These are phyloP conservation scores for Pilatotrama ljubarskyi DNA, from an alignment of 768 basidiomycete genomes.

Conservation along the genomic window DNA sequence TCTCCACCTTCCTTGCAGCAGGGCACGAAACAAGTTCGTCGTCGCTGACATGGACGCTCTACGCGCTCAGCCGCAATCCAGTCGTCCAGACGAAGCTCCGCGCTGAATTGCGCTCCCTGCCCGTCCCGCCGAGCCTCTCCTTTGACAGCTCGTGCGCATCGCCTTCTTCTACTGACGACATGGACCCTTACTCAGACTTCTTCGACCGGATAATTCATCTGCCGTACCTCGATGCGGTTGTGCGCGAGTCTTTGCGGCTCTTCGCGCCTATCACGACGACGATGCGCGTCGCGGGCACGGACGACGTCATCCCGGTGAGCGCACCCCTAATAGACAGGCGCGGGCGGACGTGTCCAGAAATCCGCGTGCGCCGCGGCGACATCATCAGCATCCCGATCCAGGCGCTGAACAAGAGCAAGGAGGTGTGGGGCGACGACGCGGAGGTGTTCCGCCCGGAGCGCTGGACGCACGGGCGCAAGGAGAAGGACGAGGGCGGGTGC, in stretches of 20 bases:
- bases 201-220: constrained; percentile 32
- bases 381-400: constrained; percentile 60
- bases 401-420: constrained; percentile 54
- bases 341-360: constrained; percentile 19
- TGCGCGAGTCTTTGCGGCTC: constrained; percentile 57
- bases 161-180: neutral
- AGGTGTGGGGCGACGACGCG: constrained; percentile 70
- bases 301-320: constrained; percentile 54
- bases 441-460: constrained; percentile 51
- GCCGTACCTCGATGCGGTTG: constrained; percentile 60
- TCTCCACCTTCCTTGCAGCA: constrained; percentile 62
- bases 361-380: constrained; percentile 43
- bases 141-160: neutral
- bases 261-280: constrained; percentile 60
- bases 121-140: neutral
- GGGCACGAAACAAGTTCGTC: constrained; percentile 65
- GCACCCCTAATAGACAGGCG: constrained; percentile 30
- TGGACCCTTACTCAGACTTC: constrained; percentile 1
- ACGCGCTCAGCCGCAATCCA: constrained; percentile 50
- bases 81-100: constrained; percentile 49
- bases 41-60: constrained; percentile 63
- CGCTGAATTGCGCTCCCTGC: constrained; percentile 40
- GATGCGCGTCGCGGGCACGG: constrained; percentile 49
- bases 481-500: neutral
- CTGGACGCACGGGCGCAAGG: constrained; percentile 10